These are phyloP conservation scores for Glebionis coronaria DNA, from an alignment of 129 eudicot species.

Conservation along the genomic window DNA sequence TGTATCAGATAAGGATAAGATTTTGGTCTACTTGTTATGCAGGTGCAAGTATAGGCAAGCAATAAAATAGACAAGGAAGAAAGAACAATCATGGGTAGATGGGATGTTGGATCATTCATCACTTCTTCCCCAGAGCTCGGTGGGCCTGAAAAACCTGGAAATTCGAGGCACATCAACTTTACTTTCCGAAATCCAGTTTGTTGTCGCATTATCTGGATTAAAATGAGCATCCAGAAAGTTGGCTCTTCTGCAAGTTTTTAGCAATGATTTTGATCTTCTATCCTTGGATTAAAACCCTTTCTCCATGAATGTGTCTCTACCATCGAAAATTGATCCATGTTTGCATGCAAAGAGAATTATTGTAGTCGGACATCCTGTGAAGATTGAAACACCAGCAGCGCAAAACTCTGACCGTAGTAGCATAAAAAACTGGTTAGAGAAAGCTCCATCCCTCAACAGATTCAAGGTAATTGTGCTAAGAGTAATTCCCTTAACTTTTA, in stretches of 20 bases:
- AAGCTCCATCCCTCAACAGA: constrained; percentile 64
- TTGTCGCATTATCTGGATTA: constrained; percentile 92
- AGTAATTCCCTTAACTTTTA: too few relatives aligned
- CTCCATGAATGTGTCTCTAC: constrained; percentile 57
- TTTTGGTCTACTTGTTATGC: constrained; percentile 5
- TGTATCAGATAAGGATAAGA: background rate
- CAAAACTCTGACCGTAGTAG: constrained; percentile 55
- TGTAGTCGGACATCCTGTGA: constrained; percentile 57
- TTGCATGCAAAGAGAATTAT: constrained; percentile 83
- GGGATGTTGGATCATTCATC: constrained; percentile 74
- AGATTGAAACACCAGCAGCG: constrained; percentile 43
- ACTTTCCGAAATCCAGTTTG: constrained; percentile 61
- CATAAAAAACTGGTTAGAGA: constrained; percentile 76
- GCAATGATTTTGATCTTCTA: constrained; percentile 57
- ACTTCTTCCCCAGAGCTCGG: constrained; percentile 69
- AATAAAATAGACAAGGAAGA: constrained; percentile 78
- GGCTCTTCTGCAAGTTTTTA: constrained; percentile 74
- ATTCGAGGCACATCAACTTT: constrained; percentile 73
- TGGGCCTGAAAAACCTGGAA: constrained; percentile 66
- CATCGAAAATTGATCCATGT: constrained; percentile 58
- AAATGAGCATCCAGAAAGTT: constrained; percentile 60
- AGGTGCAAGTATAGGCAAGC: constrained; percentile 98
- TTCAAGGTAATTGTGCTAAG: constrained; percentile 53
- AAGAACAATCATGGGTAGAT: constrained; percentile 77
- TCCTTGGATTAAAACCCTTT: constrained; percentile 90